Evolutionary conservation across 345 rosid species (phyloP).

Genomic region (Aquilaria malaccensis): DNA sequence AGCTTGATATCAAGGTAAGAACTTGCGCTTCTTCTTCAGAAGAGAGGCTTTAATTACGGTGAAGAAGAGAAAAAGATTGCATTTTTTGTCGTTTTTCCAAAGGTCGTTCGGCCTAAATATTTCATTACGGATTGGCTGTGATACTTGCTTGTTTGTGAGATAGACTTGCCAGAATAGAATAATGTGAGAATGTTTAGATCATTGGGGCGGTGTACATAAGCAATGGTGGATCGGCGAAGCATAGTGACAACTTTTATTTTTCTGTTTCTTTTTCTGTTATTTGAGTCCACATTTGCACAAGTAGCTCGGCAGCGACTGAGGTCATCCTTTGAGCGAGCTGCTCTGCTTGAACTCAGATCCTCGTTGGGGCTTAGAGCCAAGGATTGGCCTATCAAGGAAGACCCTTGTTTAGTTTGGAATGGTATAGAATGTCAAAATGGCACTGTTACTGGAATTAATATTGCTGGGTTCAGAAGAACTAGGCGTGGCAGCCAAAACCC

Average conservation of each 20-base stretch:
- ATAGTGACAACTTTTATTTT: conserved; percentile 27
- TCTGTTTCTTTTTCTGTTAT: conserved; percentile 30
- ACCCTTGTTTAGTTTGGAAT: conserved; percentile 70
- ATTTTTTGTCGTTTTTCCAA: conserved; percentile 14
- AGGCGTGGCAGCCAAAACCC: conserved; percentile 73
- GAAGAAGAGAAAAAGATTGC: conserved; percentile 1
- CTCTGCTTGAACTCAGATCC: conserved; percentile 80
- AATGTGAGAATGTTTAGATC: conserved; percentile 27
- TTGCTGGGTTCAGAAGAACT: conserved; percentile 87
- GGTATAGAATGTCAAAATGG: conserved; percentile 67
- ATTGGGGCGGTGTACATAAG: conserved; percentile 24
- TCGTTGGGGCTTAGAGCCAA: conserved; percentile 73
- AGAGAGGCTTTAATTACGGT: conserved; percentile 1
- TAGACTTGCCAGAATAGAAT: background rate
- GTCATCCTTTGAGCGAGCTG: conserved; percentile 41
- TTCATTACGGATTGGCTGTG: conserved; percentile 12
- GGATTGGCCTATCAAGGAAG: conserved; percentile 89
- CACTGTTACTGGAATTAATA: conserved; percentile 56
- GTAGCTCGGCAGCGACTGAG: conserved; percentile 28
- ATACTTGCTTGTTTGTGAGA: conserved; percentile 7
- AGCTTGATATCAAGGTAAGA: conserved; percentile 35
- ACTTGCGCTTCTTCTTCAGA: conserved; percentile 21
- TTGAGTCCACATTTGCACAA: conserved; percentile 51
- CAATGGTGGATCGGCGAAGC: conserved; percentile 61
- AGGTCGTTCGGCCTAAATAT: conserved; percentile 18